Evolutionary conservation across 2,329 filamentous ascomycete species (phyloP), one percentile per base, ranked within the genome.

Genomic region (Fusarium napiforme): DNA sequence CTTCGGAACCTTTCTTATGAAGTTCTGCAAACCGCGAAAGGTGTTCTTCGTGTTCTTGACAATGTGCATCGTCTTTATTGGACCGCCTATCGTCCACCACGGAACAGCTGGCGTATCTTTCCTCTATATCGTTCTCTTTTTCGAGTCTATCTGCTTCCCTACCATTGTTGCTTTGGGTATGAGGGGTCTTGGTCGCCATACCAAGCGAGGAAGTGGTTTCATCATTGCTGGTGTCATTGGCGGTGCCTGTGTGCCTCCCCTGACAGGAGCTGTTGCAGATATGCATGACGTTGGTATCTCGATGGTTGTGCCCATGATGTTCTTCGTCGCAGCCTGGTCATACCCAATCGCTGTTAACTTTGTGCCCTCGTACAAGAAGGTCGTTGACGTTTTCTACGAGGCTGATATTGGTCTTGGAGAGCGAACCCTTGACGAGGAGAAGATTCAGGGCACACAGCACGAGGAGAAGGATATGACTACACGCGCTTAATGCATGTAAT

Each of bases 131-230:
- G 89, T 91, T 11, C 85, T 95, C 30, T 94, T 95, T 84, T 95
- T 95, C 81, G 93, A 94, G 82, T 92, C 89, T 8, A 92, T 94
- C 78, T 93, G 91, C 81, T 96, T 95, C 85, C 93, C 93, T 0
- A 95, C 93, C 23, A 94, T 96, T 77, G 90, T 96, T 36, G 92
- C 93, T 8, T 85, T 95, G 6, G 92, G 92, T 14, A 93, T 94
- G 85, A 88, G 92, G 28, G 93, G 92, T 5, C 86, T 95, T 2
- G 93, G 93, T 10, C 88, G 90, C 23, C 91, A 96, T 82, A 93
- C 91, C 40, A 95, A 95, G 85, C 88, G 92, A 68, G 93, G 93
- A 3, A 91, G 90, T 5, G 92, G 92, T 9, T 92, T 89, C 80
- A 90, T 84, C 65, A 87, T 94, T 4, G 91, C 86, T 9, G 92